These are phyloP conservation scores for Dactylellina haptotyla DNA, from an alignment of 2,329 filamentous ascomycete genomes.

Conservation along the genomic window DNA sequence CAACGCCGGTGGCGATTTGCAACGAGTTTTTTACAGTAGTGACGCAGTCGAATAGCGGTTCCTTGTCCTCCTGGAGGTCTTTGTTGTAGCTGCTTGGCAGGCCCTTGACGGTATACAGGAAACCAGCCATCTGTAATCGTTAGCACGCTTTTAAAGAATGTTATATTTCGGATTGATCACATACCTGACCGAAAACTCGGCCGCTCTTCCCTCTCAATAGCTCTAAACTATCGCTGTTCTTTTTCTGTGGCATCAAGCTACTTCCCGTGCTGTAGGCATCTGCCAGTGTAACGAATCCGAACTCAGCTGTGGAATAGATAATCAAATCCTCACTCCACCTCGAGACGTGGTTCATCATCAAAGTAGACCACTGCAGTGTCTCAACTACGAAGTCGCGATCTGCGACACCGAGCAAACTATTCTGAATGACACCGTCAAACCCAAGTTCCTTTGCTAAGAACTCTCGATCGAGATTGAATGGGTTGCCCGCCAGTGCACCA, in stretches of 20 bases:
- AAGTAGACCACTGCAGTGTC: conserved; percentile 80
- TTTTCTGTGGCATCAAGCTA: conserved; percentile 84
- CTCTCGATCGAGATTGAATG: conserved; percentile 82
- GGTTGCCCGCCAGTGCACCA: conserved; percentile 82
- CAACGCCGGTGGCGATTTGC: conserved; percentile 81
- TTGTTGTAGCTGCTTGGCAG: conserved; percentile 89
- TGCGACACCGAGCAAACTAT: conserved; percentile 78
- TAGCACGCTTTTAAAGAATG: conserved; percentile 2
- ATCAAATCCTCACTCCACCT: conserved; percentile 88
- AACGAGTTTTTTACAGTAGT: conserved; percentile 84
- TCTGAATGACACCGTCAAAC: conserved; percentile 78
- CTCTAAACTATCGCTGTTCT: conserved; percentile 78
- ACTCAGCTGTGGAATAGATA: conserved; percentile 80
- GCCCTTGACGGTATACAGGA: conserved; percentile 68
- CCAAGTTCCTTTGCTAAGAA: conserved; percentile 82
- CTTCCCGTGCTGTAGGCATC: conserved; percentile 83
- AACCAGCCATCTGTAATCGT: conserved; percentile 56
- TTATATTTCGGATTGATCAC: not conserved
- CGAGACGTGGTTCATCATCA: conserved; percentile 81
- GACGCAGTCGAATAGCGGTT: conserved; percentile 85
- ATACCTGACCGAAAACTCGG: conserved; percentile 79
- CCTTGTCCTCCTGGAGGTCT: conserved; percentile 86
- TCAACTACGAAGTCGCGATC: conserved; percentile 86
- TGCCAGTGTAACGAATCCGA: conserved; percentile 77
- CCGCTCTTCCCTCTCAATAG: conserved; percentile 81